Evolutionary conservation across 2,329 filamentous ascomycete species (phyloP).

Genomic region (Emergomyces orientalis): DNA sequence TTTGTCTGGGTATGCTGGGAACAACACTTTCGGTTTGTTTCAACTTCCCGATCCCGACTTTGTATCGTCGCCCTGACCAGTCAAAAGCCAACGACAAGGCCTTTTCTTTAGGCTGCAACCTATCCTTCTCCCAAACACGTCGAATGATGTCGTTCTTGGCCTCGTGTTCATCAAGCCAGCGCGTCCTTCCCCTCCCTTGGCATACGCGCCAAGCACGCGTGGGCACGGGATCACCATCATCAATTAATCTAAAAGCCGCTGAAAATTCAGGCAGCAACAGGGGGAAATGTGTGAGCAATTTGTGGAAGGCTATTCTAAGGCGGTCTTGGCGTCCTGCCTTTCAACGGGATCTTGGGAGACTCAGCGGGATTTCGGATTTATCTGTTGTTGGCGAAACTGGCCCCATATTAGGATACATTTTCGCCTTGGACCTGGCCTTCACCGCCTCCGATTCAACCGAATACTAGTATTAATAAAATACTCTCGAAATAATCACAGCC

Average conservation of each 20-base stretch:
- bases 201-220: constrained; percentile 1
- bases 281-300: too few relatives aligned
- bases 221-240: not conserved
- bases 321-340: too few relatives aligned
- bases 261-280: too few relatives aligned
- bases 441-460: too few relatives aligned
- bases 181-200: not conserved
- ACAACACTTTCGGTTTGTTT: not conserved
- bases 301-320: too few relatives aligned
- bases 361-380: not conserved
- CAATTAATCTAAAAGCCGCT: too few relatives aligned
- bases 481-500: too few relatives aligned
- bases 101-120: not conserved
- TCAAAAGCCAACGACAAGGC: not conserved
- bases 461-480: too few relatives aligned
- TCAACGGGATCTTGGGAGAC: not conserved
- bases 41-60: not conserved
- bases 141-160: not conserved
- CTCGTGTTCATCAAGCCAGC: not conserved
- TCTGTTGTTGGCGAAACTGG: not conserved
- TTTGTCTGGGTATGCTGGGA: not conserved
- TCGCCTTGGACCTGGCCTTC: too few relatives aligned
- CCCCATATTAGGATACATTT: too few relatives aligned
- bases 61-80: not conserved
- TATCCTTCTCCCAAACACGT: not conserved